Percentiles rank a stretch among this genome's conserved stretches.
These are phyloP conservation scores for Spergularia marina DNA, from an alignment of 148 eudicot species.

Conservation along the genomic window DNA sequence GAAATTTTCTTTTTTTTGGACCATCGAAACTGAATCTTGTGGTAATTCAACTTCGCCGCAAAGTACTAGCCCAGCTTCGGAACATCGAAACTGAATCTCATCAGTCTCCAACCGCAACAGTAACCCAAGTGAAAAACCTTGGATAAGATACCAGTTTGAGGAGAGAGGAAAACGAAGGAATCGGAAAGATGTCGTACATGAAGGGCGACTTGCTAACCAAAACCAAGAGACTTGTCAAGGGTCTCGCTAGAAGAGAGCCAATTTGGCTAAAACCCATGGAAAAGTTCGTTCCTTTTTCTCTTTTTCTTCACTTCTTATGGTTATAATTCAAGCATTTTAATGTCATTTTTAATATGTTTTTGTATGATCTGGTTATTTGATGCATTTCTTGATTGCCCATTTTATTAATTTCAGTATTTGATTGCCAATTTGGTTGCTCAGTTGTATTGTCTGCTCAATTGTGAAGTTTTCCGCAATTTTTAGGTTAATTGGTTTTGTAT, in stretches of 20 bases:
- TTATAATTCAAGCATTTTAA: not conserved
- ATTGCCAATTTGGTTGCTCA: not conserved
- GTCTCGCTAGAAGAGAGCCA: conserved; percentile 75
- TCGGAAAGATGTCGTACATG: conserved; percentile 66
- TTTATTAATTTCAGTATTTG: not conserved
- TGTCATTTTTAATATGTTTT: too few relatives aligned
- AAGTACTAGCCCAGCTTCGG: not conserved
- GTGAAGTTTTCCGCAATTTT: not conserved
- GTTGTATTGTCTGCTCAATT: not conserved
- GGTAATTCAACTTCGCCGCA: too few relatives aligned
- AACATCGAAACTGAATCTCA: not conserved
- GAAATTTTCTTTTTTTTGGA: too few relatives aligned
- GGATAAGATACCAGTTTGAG: not conserved
- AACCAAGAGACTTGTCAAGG: conserved; percentile 77
- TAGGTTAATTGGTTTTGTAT: not conserved
- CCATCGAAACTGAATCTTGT: too few relatives aligned
- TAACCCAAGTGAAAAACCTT: not conserved
- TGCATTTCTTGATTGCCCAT: conserved; percentile 18
- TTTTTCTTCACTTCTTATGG: not conserved
- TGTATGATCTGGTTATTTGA: not conserved
- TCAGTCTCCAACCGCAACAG: not conserved
- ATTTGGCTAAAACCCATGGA: conserved; percentile 93
- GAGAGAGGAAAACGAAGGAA: conserved; percentile 8
- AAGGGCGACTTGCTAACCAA: conserved; percentile 69
- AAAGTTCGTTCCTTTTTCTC: conserved; percentile 41